Base-by-base conservation (phyloP, 441 rosid species). In the Gossypium lobatum region DNA sequence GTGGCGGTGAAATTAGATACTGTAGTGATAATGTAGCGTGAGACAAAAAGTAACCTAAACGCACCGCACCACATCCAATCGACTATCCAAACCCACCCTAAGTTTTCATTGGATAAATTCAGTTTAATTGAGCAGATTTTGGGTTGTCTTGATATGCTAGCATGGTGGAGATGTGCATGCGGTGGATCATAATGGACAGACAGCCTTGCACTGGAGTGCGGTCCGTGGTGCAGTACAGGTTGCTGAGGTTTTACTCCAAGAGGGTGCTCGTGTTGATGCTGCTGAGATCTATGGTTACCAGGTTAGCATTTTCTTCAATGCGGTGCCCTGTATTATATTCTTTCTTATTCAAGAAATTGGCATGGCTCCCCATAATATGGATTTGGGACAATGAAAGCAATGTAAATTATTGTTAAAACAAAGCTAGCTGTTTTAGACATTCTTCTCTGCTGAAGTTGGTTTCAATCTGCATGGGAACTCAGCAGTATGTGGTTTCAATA, bases 141-240 rank as follows among this genome's bases (percentile, higher is more conserved):
- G 60, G 48, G 73, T 64, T 70, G 39, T 79, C 17, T 64, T 77
- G 14, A 62, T 77, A 11, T 74, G 59, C 2, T 88, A 93, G 98
- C 96, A 82, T 71, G 99, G 97, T 71, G 99, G 94, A 83, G 96
- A 96, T 86, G 84, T 96, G 70, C 89, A 96, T 74, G 83, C 88
- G 0, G 81, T 81, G 34, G 99, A 96, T 88, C 97, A 93, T 80
- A 88, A 93, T 25, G 98, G 97, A 28, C 99, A 93, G 84, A 91
- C 97, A 48, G 97, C 99, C 16, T 83, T 96, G 82, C 99, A 93
- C 68, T 95, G 99, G 99, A 90, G 97, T 88, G 98, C 98, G n/a
- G 96, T 91, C 72, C 95, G 98, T 17, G 98, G 98, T 55, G 91
- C 94, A 52, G 75, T 86, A 76, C 98, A 93, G 85, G 97, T 83